Conservation (phyloP, 2,329 filamentous ascomycete species). For the Exserohilum rostratum region DNA sequence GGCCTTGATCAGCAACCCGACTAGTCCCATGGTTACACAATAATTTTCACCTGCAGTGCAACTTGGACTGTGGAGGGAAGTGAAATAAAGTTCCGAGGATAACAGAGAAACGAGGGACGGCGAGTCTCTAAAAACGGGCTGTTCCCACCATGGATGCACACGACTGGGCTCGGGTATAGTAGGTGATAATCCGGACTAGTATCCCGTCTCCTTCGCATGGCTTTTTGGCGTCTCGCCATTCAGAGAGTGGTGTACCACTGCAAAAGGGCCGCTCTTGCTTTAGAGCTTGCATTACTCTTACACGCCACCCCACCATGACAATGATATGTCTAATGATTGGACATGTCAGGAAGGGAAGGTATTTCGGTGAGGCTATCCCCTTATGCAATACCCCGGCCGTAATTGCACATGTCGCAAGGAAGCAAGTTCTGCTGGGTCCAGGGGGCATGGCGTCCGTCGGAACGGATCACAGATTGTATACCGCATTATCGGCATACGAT, state of each 20-base stretch:
- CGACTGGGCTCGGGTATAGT: background rate
- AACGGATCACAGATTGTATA: background rate
- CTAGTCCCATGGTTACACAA: slow-evolving; percentile 17
- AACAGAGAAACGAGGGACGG: background rate
- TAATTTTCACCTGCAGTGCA: slow-evolving; percentile 9
- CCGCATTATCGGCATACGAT: background rate
- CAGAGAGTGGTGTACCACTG: background rate
- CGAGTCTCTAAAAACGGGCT: background rate
- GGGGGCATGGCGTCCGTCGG: background rate
- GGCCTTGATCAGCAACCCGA: slow-evolving; percentile 20
- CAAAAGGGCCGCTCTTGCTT: background rate
- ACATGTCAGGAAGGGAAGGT: background rate
- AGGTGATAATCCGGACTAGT: background rate
- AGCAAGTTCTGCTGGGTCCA: background rate
- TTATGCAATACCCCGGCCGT: background rate
- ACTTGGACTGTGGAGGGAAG: background rate
- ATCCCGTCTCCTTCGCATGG: background rate
- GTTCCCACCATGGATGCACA: background rate
- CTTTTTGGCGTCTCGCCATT: background rate
- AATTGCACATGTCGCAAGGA: background rate
- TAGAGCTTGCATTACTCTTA: background rate
- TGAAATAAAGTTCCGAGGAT: background rate
- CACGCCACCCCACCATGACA: background rate
- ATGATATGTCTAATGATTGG: background rate
- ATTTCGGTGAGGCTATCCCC: background rate